Conservation (phyloP, 1,139 yeast genomes). For the Kodamaea suecica region DNA sequence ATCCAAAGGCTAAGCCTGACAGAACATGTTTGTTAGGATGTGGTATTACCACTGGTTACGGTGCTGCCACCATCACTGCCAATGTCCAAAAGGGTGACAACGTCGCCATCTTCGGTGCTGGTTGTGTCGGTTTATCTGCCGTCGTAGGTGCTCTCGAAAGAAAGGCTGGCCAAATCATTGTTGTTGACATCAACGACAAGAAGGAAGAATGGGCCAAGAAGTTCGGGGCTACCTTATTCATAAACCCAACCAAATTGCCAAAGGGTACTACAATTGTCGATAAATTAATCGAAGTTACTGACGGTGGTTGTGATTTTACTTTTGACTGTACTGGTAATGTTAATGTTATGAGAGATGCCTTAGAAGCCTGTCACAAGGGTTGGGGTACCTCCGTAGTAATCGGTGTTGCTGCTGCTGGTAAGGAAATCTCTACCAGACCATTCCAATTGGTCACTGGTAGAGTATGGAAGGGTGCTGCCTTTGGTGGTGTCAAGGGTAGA, state of each 20-base stretch:
- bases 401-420: slow-evolving; percentile 98
- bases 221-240: slow-evolving; percentile 94
- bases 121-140: slow-evolving; percentile 93
- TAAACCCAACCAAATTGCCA: slow-evolving; percentile 76
- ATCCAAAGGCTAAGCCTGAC: slow-evolving; percentile 78
- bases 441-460: slow-evolving; percentile 99
- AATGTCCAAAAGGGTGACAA: slow-evolving; percentile 89
- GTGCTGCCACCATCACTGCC: slow-evolving; percentile 95
- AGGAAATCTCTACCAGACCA: slow-evolving; percentile 94
- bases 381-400: slow-evolving; percentile 96
- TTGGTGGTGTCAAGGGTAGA: slow-evolving; percentile 98
- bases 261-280: slow-evolving; percentile 78
- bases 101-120: slow-evolving; percentile 96
- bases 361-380: slow-evolving; percentile 97
- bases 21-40: slow-evolving; percentile 92
- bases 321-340: slow-evolving; percentile 98
- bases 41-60: slow-evolving; percentile 98
- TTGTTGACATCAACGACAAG: slow-evolving; percentile 79
- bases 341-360: slow-evolving; percentile 89
- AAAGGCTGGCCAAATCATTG: slow-evolving; percentile 79
- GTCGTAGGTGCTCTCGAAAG: slow-evolving; percentile 90
- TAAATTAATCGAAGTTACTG: slow-evolving; percentile 82
- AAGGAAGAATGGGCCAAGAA: slow-evolving; percentile 83
- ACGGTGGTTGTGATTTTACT: slow-evolving; percentile 94
- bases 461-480: slow-evolving; percentile 98